Base-by-base conservation (phyloP, 768 basidiomycete genomes). In the Suillus fuscotomentosus region DNA sequence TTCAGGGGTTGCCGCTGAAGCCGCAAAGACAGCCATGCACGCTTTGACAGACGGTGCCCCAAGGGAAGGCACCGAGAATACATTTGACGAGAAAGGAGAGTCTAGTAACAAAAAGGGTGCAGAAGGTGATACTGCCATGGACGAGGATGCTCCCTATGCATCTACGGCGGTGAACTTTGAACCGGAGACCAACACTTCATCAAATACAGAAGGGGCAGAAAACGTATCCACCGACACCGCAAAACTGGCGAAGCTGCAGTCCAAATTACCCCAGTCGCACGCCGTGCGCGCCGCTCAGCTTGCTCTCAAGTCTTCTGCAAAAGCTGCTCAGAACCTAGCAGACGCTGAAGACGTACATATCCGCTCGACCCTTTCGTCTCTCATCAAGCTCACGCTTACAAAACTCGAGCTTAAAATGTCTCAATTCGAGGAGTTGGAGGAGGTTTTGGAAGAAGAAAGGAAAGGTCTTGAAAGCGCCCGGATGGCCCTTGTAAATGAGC, bases 381-480 rank as follows among this genome's bases (percentile, higher is more conserved):
- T 99, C 64, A 92, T 99, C 78, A 90, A 93, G 76, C 82, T 92
- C 62, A 93, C 84, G 65, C 82, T 85, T 70, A 93, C 84, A 56
- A 99, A 99, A 77, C 87, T 99, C 43, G 96, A 98, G 72, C 81
- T 97, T 61, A 99, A 99, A 83, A 92, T 95, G 88, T 78, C 86
- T 2, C 93, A 96, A 75, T 98, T 99, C 71, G 97, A 98, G 74
- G 90, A 94, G 75, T 81, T 99, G 63, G 97, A 99, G 74, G 90
- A 92, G 56, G 79, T 95, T 10, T 80, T 99, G 60, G 97, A 99
- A 74, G 90, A 94, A 60, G 97, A 99, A 77, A 84, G 95, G 63
- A 85, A 90, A 66, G 81, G 86, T 42, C 77, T 99, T 51, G 97
- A 99, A 81, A 87, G 88, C 55, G 88, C 91, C 24, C 84, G 92